Conservation (phyloP, 495 filamentous ascomycete species). For the Parathielavia appendiculata region DNA sequence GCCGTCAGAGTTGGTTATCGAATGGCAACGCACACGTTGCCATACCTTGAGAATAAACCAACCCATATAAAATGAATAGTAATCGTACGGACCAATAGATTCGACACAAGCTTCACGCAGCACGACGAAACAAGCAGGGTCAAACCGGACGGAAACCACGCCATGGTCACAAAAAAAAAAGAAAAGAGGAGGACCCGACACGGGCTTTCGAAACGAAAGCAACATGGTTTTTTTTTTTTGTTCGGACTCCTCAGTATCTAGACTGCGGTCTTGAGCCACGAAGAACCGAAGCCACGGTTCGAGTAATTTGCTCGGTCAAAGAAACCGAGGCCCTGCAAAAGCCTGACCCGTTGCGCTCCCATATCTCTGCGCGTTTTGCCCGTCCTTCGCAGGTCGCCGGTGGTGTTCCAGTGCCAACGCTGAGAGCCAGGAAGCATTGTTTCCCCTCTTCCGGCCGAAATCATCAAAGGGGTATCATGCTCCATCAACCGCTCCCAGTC, state of each 20-base stretch:
- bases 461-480: conserved; percentile 40
- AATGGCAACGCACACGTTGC: no score
- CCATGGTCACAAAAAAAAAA: neutral
- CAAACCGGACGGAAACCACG: no score
- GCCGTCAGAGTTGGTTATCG: no score
- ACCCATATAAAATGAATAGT: no score
- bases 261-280: conserved; percentile 26
- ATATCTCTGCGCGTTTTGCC: conserved; percentile 13
- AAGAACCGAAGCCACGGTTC: conserved; percentile 23
- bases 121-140: no score
- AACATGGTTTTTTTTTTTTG: conserved; percentile 39
- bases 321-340: conserved; percentile 24
- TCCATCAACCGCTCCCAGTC: conserved; percentile 28
- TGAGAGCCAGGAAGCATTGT: conserved; percentile 27
- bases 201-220: conserved; percentile 12
- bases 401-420: conserved; percentile 29
- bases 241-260: conserved; percentile 33
- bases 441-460: conserved; percentile 22
- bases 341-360: conserved; percentile 24
- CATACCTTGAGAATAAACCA: no score
- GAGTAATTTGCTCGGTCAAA: conserved; percentile 17
- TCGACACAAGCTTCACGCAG: no score
- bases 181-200: neutral
- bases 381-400: conserved; percentile 20
- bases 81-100: no score